These are phyloP conservation scores for Lagenidium giganteum DNA, from an alignment of 352 stramenopile genomes.

Conservation along the genomic window DNA sequence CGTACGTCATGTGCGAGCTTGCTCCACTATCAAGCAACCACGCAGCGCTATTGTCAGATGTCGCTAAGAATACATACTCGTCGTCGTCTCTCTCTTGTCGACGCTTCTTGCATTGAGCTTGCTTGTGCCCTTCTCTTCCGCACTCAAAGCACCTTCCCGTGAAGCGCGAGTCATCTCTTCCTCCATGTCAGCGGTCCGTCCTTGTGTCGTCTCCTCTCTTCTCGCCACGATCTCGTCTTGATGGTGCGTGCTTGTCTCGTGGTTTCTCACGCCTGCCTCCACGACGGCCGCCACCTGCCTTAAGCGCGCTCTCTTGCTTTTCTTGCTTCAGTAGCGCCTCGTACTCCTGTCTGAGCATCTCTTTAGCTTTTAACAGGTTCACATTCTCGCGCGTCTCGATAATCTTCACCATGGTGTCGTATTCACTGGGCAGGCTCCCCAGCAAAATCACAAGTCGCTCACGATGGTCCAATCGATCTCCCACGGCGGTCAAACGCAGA, in stretches of 20 bases:
- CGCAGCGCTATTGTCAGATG: not conserved
- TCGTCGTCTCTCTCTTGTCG: no score
- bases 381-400: constrained; percentile 6
- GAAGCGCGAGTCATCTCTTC: no score
- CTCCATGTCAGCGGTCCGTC: no score
- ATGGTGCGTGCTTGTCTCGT: no score
- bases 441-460: constrained; percentile 6
- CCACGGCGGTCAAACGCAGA: not conserved
- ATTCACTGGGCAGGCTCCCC: constrained; percentile 1
- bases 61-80: not conserved
- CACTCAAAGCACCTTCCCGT: constrained; percentile 6
- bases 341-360: not conserved
- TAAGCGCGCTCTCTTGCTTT: no score
- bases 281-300: no score
- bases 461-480: not conserved
- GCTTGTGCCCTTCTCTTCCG: constrained; percentile 2
- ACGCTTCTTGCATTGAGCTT: constrained; percentile 7
- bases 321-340: not conserved
- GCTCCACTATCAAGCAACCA: constrained; percentile 10
- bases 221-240: no score
- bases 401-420: constrained; percentile 1
- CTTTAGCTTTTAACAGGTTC: not conserved
- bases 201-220: no score
- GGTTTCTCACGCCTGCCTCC: no score
- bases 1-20: constrained; percentile 6